These are phyloP conservation scores for Aspergillus panamensis DNA, from an alignment of 495 filamentous ascomycete species.

Conservation along the genomic window DNA sequence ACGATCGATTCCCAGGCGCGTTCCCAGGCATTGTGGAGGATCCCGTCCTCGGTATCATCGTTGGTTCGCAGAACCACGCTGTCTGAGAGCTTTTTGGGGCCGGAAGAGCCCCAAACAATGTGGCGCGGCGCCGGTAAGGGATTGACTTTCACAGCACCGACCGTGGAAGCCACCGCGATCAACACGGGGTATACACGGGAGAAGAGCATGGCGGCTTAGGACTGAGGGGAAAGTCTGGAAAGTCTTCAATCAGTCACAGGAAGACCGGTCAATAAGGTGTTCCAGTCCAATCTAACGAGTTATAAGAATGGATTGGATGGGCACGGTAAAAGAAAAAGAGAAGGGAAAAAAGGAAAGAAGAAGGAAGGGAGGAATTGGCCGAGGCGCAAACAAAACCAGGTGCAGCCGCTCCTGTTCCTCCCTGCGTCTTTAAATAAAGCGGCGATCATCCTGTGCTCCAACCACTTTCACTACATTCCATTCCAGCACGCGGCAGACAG, in stretches of 20 bases:
- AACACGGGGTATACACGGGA: slow-evolving; percentile 26
- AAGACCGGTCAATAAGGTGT: background rate
- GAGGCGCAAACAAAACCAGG: background rate
- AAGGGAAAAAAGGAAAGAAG: background rate
- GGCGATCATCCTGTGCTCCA: background rate
- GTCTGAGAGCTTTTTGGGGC: slow-evolving; percentile 38
- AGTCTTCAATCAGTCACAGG: background rate
- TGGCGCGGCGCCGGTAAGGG: slow-evolving; percentile 52
- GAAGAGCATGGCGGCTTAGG: slow-evolving; percentile 30
- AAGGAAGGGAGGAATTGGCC: background rate
- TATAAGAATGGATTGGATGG: background rate
- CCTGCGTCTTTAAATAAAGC: background rate
- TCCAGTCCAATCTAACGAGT: background rate
- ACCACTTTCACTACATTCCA: too few relatives aligned
- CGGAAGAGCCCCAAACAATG: slow-evolving; percentile 52
- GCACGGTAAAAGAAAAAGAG: background rate
- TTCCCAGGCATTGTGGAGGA: slow-evolving; percentile 44
- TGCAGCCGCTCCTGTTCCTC: background rate
- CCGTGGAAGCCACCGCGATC: slow-evolving; percentile 27
- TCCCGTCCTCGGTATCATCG: slow-evolving; percentile 23
- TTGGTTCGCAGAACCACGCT: slow-evolving; percentile 24
- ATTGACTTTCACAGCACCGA: slow-evolving; percentile 47
- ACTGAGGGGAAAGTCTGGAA: slow-evolving; percentile 1
- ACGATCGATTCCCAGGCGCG: slow-evolving; percentile 47
- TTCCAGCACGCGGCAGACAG: background rate